Percentiles rank a stretch among this genome's conserved stretches.
Conservation (phyloP, 345 rosid species). For the Salix suchowensis region DNA sequence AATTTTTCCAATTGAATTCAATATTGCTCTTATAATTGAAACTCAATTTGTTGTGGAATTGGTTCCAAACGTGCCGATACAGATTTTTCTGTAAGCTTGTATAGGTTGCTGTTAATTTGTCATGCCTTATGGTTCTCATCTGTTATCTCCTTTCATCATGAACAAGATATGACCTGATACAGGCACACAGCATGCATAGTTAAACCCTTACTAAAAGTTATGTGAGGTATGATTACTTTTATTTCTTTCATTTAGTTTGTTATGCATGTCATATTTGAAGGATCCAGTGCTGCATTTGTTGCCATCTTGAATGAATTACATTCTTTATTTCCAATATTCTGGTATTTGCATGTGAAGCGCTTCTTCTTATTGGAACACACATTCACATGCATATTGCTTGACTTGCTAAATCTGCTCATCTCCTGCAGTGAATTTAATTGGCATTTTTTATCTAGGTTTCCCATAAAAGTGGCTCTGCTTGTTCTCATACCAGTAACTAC, state of each 20-base stretch:
- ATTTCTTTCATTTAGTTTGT: too few species aligned
- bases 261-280: too few species aligned
- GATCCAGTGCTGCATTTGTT: too few species aligned
- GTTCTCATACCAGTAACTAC: slow-evolving; percentile 1
- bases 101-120: neutral
- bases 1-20: too few species aligned
- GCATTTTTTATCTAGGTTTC: neutral
- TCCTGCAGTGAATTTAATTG: neutral
- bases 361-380: neutral
- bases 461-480: neutral
- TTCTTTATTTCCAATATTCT: too few species aligned
- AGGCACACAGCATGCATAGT: too few species aligned
- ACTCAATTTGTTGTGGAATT: too few species aligned
- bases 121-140: neutral
- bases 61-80: too few species aligned
- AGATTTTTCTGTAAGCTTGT: neutral
- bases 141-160: neutral
- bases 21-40: too few species aligned
- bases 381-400: neutral
- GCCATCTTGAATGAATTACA: too few species aligned
- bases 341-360: neutral
- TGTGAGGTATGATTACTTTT: too few species aligned
- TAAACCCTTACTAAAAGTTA: too few species aligned
- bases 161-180: neutral
- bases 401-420: neutral